Percentiles rank a stretch among this genome's conserved stretches.
These are phyloP conservation scores for Botryotinia globosa DNA, from an alignment of 2,329 filamentous ascomycete genomes.

Conservation along the genomic window DNA sequence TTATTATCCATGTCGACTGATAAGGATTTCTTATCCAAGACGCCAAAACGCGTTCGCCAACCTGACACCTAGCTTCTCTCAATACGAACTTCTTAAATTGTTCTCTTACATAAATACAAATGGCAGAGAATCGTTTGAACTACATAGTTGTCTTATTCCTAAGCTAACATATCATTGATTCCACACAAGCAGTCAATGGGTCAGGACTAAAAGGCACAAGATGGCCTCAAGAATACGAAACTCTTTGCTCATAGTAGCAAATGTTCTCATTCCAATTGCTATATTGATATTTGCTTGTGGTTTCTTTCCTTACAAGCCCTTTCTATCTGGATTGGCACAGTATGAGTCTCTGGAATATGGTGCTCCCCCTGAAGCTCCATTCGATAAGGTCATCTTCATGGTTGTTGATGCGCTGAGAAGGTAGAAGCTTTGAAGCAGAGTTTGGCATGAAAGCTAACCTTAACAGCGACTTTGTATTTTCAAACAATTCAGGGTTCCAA, in stretches of 20 bases:
- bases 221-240: conserved; percentile 32
- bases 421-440: conserved; percentile 45
- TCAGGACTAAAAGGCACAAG: conserved; percentile 17
- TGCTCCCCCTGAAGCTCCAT: conserved; percentile 62
- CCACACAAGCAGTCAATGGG: conserved; percentile 10
- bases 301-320: conserved; percentile 97
- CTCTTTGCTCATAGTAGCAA: conserved; percentile 59
- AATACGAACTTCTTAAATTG: conserved; percentile 5
- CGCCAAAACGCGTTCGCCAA: conserved; percentile 19
- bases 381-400: conserved; percentile 94
- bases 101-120: neutral
- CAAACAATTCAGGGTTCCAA: conserved; percentile 72
- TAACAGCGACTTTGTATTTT: conserved; percentile 86
- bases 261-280: conserved; percentile 72
- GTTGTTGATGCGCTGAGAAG: conserved; percentile 92
- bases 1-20: conserved; percentile 7
- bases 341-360: conserved; percentile 58
- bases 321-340: conserved; percentile 78
- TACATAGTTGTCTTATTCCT: neutral
- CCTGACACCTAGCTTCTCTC: conserved; percentile 18
- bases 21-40: conserved; percentile 24
- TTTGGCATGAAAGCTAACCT: conserved; percentile 30
- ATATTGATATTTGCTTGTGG: conserved; percentile 78
- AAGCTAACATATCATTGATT: conserved; percentile 2
- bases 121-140: neutral